Conservation (phyloP, 2,329 filamentous ascomycete species). For the Xylariaceae sp. region DNA sequence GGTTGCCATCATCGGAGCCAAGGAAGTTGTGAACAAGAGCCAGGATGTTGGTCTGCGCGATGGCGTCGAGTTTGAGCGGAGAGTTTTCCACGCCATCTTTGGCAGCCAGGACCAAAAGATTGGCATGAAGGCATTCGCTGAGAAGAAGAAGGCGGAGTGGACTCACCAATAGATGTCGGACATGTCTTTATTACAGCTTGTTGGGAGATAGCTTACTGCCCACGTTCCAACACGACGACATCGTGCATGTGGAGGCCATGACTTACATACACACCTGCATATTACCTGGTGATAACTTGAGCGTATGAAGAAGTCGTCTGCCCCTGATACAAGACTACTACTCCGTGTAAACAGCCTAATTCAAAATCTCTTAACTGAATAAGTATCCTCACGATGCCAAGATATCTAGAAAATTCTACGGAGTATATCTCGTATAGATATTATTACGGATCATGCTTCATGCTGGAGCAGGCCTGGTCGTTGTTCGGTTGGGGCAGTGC, state of each 20-base stretch:
- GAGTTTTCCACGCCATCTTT: conserved; percentile 89
- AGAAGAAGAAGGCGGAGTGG: conserved; percentile 93
- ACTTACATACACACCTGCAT: neutral
- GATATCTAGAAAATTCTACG: too few relatives aligned
- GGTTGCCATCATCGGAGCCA: conserved; percentile 82
- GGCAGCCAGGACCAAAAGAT: conserved; percentile 96
- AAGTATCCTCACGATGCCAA: too few relatives aligned
- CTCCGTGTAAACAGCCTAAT: too few relatives aligned
- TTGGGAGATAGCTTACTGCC: too few relatives aligned
- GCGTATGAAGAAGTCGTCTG: too few relatives aligned
- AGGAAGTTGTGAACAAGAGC: conserved; percentile 99
- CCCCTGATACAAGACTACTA: too few relatives aligned
- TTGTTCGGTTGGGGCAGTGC: neutral
- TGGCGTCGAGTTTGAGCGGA: conserved; percentile 89
- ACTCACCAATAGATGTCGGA: conserved; percentile 57
- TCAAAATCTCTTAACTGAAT: too few relatives aligned
- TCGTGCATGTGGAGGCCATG: too few relatives aligned
- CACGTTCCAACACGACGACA: too few relatives aligned
- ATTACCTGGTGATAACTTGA: neutral
- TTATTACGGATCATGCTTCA: too few relatives aligned
- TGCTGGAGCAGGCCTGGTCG: neutral
- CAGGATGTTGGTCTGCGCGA: conserved; percentile 84
- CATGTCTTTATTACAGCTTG: neutral
- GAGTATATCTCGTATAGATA: too few relatives aligned
- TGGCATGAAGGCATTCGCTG: conserved; percentile 90